Conservation (phyloP, 2,329 filamentous ascomycete species). For the Orbilia ellipsospora region DNA sequence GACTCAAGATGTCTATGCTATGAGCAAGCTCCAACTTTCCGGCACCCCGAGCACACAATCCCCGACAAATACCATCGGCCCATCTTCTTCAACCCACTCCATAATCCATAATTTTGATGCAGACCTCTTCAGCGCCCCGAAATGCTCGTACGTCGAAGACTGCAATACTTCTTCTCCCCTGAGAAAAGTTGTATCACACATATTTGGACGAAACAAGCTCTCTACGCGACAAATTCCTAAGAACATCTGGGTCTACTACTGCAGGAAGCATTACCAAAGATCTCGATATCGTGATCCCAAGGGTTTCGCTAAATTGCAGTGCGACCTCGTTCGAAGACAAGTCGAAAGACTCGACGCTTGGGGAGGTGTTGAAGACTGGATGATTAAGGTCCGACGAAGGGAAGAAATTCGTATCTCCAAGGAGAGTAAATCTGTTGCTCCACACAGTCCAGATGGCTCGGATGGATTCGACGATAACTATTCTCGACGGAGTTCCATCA, state of each 20-base stretch:
- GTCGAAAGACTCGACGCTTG: conserved; percentile 73
- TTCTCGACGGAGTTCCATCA: conserved; percentile 28
- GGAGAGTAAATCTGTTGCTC: conserved; percentile 61
- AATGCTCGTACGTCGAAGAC: conserved; percentile 69
- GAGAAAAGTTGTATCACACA: conserved; percentile 81
- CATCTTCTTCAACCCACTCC: conserved; percentile 31
- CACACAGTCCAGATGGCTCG: conserved; percentile 56
- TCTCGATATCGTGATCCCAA: conserved; percentile 74
- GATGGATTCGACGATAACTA: conserved; percentile 47
- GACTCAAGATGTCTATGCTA: conserved; percentile 48
- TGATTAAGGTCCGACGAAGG: conserved; percentile 72
- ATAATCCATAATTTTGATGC: conserved; percentile 23
- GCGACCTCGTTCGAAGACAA: conserved; percentile 72
- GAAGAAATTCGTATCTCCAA: conserved; percentile 70
- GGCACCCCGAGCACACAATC: conserved; percentile 41
- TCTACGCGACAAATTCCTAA: conserved; percentile 77
- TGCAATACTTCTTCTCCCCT: conserved; percentile 72
- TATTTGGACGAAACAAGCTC: conserved; percentile 84
- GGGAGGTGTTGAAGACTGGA: conserved; percentile 72
- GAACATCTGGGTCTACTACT: conserved; percentile 78
- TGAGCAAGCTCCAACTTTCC: conserved; percentile 54
- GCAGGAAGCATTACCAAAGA: conserved; percentile 85
- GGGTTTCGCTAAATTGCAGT: conserved; percentile 72
- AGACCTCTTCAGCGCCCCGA: conserved; percentile 53
- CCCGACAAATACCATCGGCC: conserved; percentile 37